Conservation (phyloP, 768 basidiomycete genomes). For the Auriscalpium vulgare region DNA sequence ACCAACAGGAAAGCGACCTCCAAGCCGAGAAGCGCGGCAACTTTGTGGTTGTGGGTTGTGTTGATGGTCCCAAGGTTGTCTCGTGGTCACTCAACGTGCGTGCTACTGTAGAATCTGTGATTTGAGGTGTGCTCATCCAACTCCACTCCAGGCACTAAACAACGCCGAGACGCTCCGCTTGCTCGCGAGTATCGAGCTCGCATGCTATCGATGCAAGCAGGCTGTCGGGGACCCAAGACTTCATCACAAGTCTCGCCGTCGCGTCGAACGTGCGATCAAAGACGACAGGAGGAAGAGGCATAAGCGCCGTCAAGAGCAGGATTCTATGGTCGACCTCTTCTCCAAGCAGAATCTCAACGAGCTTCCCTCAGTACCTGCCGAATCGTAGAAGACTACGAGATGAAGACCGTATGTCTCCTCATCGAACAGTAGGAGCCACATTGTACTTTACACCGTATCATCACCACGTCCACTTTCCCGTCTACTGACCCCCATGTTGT, state of each 20-base stretch:
- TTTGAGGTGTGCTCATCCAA: not conserved
- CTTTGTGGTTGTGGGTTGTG: conserved; percentile 76
- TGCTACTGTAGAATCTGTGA: not conserved
- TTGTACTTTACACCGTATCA: conserved; percentile 11
- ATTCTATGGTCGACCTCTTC: conserved; percentile 75
- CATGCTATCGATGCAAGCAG: conserved; percentile 71
- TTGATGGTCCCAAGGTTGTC: conserved; percentile 64
- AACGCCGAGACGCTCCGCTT: conserved; percentile 77
- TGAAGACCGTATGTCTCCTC: not conserved
- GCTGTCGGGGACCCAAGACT: conserved; percentile 58
- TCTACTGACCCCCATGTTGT: not conserved
- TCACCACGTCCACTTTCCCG: not conserved
- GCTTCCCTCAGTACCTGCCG: not conserved
- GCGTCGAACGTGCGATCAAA: conserved; percentile 75
- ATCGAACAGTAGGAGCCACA: conserved; percentile 6
- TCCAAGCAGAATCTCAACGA: conserved; percentile 40
- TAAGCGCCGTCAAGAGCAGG: conserved; percentile 76
- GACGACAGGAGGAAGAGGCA: conserved; percentile 78
- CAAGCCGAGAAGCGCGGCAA: conserved; percentile 86
- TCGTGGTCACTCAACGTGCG: conserved; percentile 83
- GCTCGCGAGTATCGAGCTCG: conserved; percentile 77
- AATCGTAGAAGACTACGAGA: not conserved
- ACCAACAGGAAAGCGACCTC: conserved; percentile 49
- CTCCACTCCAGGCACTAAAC: conserved; percentile 55
- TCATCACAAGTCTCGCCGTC: conserved; percentile 57